Evolutionary conservation across 805 yeast species (phyloP).

Genomic region (Starmerella potacharoeniae): DNA sequence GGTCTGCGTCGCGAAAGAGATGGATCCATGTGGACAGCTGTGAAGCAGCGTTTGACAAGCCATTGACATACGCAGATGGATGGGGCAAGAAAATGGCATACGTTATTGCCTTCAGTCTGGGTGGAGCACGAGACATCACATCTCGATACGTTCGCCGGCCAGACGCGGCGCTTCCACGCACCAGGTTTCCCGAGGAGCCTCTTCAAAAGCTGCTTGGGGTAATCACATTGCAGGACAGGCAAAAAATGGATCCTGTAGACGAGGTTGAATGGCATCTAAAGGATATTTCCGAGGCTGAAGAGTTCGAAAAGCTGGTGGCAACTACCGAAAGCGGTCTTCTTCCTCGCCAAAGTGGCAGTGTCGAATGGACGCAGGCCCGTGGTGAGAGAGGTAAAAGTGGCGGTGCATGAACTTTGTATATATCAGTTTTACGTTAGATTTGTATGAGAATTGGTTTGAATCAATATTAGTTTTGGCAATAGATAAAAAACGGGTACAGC

Average conservation of each 20-base stretch:
- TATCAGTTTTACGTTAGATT: too few relatives aligned
- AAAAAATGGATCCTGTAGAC: slow-evolving; percentile 17
- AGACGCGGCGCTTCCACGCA: slow-evolving; percentile 38
- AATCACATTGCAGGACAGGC: slow-evolving; percentile 18
- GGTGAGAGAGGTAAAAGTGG: slow-evolving; percentile 55
- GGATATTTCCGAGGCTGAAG: slow-evolving; percentile 22
- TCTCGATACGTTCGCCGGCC: slow-evolving; percentile 45
- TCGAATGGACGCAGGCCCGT: slow-evolving; percentile 62
- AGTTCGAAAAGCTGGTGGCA: slow-evolving; percentile 22
- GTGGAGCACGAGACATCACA: slow-evolving; percentile 60
- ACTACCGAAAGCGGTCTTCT: slow-evolving; percentile 9
- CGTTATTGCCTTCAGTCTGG: slow-evolving; percentile 52
- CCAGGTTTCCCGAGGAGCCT: slow-evolving; percentile 33
- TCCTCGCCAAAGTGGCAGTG: slow-evolving; percentile 67
- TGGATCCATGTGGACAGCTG: slow-evolving; percentile 88
- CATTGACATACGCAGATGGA: slow-evolving; percentile 61
- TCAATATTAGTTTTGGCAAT: too few relatives aligned
- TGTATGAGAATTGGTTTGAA: too few relatives aligned
- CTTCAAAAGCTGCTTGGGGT: slow-evolving; percentile 26
- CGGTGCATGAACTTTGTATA: neutral
- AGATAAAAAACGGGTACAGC: too few relatives aligned
- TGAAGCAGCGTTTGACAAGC: slow-evolving; percentile 76
- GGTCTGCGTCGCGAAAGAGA: slow-evolving; percentile 43
- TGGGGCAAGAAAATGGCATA: slow-evolving; percentile 95
- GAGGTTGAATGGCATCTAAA: slow-evolving; percentile 19